A percentile compares a stretch with the other conserved stretches of the same genome.
These are phyloP conservation scores for Cystobasidium slooffiae DNA, from an alignment of 1,284 basidiomycete species.

Conservation along the genomic window DNA sequence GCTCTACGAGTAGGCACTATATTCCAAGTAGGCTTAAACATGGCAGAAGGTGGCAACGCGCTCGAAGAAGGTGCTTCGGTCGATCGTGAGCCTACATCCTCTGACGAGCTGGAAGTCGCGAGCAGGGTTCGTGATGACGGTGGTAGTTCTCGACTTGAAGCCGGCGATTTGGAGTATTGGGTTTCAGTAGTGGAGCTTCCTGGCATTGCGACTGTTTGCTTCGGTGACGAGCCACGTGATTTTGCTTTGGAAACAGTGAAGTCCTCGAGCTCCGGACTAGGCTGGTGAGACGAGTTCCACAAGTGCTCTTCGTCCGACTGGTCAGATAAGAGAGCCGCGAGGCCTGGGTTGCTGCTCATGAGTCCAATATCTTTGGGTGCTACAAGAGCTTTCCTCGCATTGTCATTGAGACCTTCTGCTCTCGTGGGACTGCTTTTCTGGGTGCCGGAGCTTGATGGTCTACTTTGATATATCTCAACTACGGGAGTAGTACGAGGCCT, in stretches of 20 bases:
- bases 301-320: not conserved
- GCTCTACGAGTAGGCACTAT: not conserved
- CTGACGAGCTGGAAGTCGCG: too few species aligned
- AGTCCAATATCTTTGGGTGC: not conserved
- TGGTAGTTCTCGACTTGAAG: not conserved
- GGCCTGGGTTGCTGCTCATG: not conserved
- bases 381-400: not conserved
- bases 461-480: slow-evolving; percentile 13
- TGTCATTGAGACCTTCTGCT: not conserved
- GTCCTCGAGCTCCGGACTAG: slow-evolving; percentile 26
- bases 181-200: not conserved
- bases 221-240: not conserved
- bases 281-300: not conserved
- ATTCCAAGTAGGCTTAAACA: slow-evolving; percentile 6
- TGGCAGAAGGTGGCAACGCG: not conserved
- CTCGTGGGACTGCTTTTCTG: not conserved
- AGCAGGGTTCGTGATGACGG: not conserved
- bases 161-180: not conserved
- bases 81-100: too few species aligned
- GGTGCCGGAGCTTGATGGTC: not conserved
- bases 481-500: not conserved
- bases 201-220: not conserved
- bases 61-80: too few species aligned
- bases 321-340: not conserved
- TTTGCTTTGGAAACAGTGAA: not conserved